phyloP scores from a whole-genome alignment of 1,284 basidiomycete genomes.

The Calocybe gambosa region DNA sequence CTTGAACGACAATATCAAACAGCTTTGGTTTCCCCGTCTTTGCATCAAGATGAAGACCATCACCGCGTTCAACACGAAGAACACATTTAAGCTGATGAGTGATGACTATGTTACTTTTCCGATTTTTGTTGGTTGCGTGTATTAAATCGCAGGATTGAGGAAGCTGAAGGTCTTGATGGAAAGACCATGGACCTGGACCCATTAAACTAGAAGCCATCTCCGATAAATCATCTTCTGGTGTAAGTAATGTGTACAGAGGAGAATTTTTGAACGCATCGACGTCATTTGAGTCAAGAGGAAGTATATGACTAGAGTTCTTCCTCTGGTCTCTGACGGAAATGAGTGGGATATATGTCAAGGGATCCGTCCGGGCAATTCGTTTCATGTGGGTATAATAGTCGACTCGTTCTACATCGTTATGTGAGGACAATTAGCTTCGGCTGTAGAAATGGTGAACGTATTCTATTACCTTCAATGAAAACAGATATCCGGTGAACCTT shows the following conservation, averaged over 20 bases:
- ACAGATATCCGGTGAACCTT: slow-evolving; percentile 77
- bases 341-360: slow-evolving; percentile 60
- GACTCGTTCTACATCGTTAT: slow-evolving; percentile 53
- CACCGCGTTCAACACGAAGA: slow-evolving; percentile 81
- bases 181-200: slow-evolving; percentile 72
- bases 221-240: slow-evolving; percentile 40
- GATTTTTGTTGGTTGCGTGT: slow-evolving; percentile 81
- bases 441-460: too few species aligned
- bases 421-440: too few species aligned
- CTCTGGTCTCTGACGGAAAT: slow-evolving; percentile 59
- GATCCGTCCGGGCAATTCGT: slow-evolving; percentile 74
- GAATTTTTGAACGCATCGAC: slow-evolving; percentile 50
- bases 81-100: slow-evolving; percentile 80
- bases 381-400: slow-evolving; percentile 74
- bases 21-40: slow-evolving; percentile 70
- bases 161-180: slow-evolving; percentile 51
- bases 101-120: slow-evolving; percentile 74
- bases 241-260: slow-evolving; percentile 40
- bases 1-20: slow-evolving; percentile 89
- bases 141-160: slow-evolving; percentile 53
- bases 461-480: slow-evolving; percentile 85
- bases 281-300: slow-evolving; percentile 62
- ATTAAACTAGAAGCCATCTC: slow-evolving; percentile 57
- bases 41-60: slow-evolving; percentile 57
- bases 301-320: slow-evolving; percentile 45